Conservation (phyloP, 805 yeast species). For the Saccharomycopsis sp. region DNA sequence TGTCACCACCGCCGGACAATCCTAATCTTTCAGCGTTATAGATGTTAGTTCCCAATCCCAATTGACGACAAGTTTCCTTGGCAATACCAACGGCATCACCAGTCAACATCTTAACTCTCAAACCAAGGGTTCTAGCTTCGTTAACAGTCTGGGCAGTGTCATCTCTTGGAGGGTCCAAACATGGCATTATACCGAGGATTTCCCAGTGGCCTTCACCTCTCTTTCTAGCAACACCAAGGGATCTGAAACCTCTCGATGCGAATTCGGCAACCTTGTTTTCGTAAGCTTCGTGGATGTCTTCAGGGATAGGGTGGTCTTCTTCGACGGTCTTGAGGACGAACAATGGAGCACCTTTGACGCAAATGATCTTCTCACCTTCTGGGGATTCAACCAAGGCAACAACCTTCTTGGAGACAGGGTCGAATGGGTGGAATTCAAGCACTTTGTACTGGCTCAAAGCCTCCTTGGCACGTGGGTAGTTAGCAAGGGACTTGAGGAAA, state of each 20-base stretch:
- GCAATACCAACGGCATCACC: constrained; percentile 99
- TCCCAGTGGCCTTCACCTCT: constrained; percentile 99
- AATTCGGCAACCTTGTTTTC: constrained; percentile 96
- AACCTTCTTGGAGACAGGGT: constrained; percentile 96
- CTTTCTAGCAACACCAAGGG: constrained; percentile 98
- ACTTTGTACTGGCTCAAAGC: constrained; percentile 93
- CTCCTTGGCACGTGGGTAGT: constrained; percentile 87
- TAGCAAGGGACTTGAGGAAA: constrained; percentile 82
- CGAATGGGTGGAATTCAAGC: constrained; percentile 93
- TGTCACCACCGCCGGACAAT: constrained; percentile 91
- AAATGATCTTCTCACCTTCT: constrained; percentile 87
- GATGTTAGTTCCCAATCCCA: constrained; percentile 93
- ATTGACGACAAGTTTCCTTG: constrained; percentile 96
- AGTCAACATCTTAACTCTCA: constrained; percentile 95
- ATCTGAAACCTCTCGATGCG: constrained; percentile 97
- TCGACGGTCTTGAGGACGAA: constrained; percentile 95
- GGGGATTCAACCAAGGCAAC: constrained; percentile 93
- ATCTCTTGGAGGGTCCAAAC: constrained; percentile 98
- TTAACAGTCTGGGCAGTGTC: constrained; percentile 91
- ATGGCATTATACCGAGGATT: constrained; percentile 95
- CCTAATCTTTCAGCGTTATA: constrained; percentile 96
- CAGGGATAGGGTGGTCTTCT: constrained; percentile 95
- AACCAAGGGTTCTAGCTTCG: constrained; percentile 88
- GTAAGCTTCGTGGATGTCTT: constrained; percentile 87
- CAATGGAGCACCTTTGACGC: constrained; percentile 98